Conservation (phyloP, 2,329 filamentous ascomycete species). For the Dothideomycetidae sp. region DNA sequence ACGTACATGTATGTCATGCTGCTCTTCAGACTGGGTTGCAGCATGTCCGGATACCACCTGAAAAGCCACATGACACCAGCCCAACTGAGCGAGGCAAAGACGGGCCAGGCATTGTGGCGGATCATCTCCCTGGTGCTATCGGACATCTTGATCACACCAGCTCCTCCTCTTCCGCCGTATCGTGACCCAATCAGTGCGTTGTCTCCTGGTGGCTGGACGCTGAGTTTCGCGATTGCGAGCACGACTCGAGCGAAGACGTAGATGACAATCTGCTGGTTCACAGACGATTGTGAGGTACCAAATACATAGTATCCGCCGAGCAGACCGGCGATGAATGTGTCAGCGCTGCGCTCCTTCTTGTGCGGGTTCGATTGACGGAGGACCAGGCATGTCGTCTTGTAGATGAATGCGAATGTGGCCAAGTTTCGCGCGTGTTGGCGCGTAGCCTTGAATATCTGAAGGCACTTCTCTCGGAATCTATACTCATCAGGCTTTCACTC, state of each 20-base stretch:
- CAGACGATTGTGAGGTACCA: conserved; percentile 60
- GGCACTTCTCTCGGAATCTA: conserved; percentile 56
- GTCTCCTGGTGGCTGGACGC: conserved; percentile 47
- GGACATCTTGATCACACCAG: conserved; percentile 28
- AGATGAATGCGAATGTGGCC: conserved; percentile 77
- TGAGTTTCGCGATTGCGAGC: conserved; percentile 68
- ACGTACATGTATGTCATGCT: conserved; percentile 97
- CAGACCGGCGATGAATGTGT: conserved; percentile 75
- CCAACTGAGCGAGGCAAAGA: conserved; percentile 85
- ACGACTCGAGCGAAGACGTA: conserved; percentile 92
- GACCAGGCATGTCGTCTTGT: conserved; percentile 68
- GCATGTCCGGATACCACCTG: conserved; percentile 74
- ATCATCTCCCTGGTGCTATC: conserved; percentile 25
- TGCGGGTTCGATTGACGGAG: conserved; percentile 38
- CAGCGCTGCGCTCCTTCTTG: conserved; percentile 54
- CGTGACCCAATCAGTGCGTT: conserved; percentile 24
- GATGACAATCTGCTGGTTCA: conserved; percentile 94
- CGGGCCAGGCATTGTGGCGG: conserved; percentile 67
- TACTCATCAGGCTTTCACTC: no score
- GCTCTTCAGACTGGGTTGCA: conserved; percentile 80
- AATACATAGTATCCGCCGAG: conserved; percentile 90
- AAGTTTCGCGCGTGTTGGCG: conserved; percentile 83
- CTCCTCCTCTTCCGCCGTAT: conserved; percentile 27
- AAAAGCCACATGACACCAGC: conserved; percentile 92
- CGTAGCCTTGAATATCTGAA: conserved; percentile 71